Base-by-base conservation (phyloP, 495 filamentous ascomycete species). In the Durotheca rogersii region DNA sequence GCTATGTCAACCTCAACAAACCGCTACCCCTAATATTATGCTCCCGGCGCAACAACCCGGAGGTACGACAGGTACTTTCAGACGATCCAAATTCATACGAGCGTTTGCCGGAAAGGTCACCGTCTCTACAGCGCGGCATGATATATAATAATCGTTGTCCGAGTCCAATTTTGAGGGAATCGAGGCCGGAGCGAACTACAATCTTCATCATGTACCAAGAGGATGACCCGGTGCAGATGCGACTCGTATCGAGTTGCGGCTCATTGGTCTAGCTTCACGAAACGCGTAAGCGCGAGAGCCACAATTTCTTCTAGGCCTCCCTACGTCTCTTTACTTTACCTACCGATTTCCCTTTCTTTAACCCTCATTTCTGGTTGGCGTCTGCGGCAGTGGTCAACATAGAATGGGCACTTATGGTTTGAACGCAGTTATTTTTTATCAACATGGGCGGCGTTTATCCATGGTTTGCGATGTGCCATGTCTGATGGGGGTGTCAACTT, bases 171-270 rank as follows among this genome's bases (percentile, higher is more conserved):
- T 39, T 31, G 3, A 33, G 31, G 5, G 40, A 10, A 25, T 35
- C 25, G 10, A 45, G 34, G n/a, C 18, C 46, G 41, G 56, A 60
- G 14, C 52, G 56, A 15, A 47, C 47, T 4, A 58, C 54, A 16
- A 52, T 60, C 6, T 43, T 55, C 12, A 51, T 60, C 11, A 56
- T 56, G 51, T 60, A 55, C 37, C 56, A 30, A 51, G 56, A 4
- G 5, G 41, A 50, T 5, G 44, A 47, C 4, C 41, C 30, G 10
- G 31, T 19, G 20, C 37, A 39, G 9, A n/a, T 34, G 18, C 46
- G 43, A 6, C 41, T 41, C 18, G 33, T 41, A 30, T 37, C 46
- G 1, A 38, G 4, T 2, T 29, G 49, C 11, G 41, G 29, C n/a
- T 37, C 41, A 9, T 17, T 47, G n/a, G 32, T 7, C 40, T 51